These are phyloP conservation scores for Ganoderma leucocontextum DNA, from an alignment of 1,284 basidiomycete species.

Conservation along the genomic window DNA sequence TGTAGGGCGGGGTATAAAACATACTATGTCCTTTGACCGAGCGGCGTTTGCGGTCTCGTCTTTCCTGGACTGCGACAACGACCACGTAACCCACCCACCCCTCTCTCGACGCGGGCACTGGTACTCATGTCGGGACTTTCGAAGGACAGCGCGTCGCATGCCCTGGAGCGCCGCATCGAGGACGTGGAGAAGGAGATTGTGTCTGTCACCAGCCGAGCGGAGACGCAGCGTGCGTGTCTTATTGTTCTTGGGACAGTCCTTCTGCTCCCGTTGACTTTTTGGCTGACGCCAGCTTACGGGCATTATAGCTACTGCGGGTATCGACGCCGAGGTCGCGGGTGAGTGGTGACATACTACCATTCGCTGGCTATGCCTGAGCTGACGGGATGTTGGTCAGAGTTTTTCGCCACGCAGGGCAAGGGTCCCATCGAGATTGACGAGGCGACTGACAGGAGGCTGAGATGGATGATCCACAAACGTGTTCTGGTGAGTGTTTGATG, in stretches of 20 bases:
- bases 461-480: conserved; percentile 60
- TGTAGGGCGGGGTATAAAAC: conserved; percentile 14
- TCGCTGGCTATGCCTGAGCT: not conserved
- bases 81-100: not conserved
- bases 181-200: conserved; percentile 44
- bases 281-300: conserved; percentile 9
- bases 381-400: conserved; percentile 38
- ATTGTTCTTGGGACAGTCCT: conserved; percentile 1
- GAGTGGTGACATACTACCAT: not conserved
- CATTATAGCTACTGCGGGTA: conserved; percentile 42
- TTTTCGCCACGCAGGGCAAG: conserved; percentile 49
- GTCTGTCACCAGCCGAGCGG: conserved; percentile 32
- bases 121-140: conserved; percentile 21
- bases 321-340: conserved; percentile 54
- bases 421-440: conserved; percentile 51
- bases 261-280: not conserved
- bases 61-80: conserved; percentile 7
- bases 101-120: not conserved
- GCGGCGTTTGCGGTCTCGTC: not conserved
- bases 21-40: not conserved
- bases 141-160: conserved; percentile 27
- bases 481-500: conserved; percentile 44
- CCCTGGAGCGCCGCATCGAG: conserved; percentile 35
- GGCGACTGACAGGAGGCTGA: conserved; percentile 51
- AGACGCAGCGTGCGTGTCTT: conserved; percentile 26